Base-by-base conservation (phyloP, 2,329 filamentous ascomycete genomes). In the Colletotrichum sp. region DNA sequence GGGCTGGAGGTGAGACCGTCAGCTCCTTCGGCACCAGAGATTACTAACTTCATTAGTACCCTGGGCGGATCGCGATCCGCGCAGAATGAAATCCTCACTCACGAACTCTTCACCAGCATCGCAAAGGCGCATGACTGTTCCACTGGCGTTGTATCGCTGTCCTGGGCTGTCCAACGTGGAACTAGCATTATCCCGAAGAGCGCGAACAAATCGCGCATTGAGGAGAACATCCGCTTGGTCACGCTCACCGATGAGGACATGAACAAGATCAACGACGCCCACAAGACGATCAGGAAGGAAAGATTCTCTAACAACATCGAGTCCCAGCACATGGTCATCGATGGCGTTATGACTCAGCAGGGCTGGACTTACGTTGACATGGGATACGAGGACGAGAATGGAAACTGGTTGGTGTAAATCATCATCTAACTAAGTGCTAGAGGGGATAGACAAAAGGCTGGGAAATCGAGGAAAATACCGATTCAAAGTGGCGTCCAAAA, bases 371-470 rank as follows among this genome's bases (percentile, higher is more conserved):
- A 71, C 30, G 75, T 66, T 13, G 81, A 82, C 12, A 77, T 82
- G 67, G 81, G 81, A 5, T 82, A 80, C 78, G 81, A 82, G 69
- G 79, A 82, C 55, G 80, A 80, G 60, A 21, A 81, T 16, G 81
- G 81, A 21, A 80, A 82, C 34, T 82, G 81, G 79, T 30, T 81
- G 36, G 66, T 64, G 4, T 80, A 59, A 76, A 32, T 7, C 18
- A 13, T 30, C 12, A n/a, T 32, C n/a, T 63, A 36, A 52, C 44
- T 52, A 24, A 13, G n/a, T 49, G 44, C 44, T 52, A 21, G 44
- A 52, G n/a, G n/a, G 44, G n/a, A 21, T 52, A 52, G 44, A 52
- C n/a, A 52, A 21, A 52, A 52, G 44, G n/a, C n/a, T 18, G 21
- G 26, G 28, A n/a, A 59, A 59, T 59, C 55, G 1, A 30, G n/a